Percentiles rank a stretch among this genome's conserved stretches.
Evolutionary conservation across 768 basidiomycete genomes (phyloP).

Genomic region (Amylocystis lapponica): DNA sequence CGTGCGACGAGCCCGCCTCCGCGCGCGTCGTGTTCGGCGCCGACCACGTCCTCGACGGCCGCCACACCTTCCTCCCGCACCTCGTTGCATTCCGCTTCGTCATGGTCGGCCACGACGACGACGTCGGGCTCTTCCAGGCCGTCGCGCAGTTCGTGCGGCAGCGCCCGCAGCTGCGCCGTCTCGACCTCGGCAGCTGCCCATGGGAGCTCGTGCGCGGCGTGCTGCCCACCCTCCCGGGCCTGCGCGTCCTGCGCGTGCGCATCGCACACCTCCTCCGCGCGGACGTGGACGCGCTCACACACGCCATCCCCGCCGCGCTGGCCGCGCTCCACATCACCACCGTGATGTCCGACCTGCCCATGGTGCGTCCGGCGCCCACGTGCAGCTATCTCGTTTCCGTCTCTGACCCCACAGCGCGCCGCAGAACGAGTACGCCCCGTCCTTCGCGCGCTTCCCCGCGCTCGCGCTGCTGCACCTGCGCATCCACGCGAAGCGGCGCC

Average conservation of each 20-base stretch:
- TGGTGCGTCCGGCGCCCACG: constrained; percentile 32
- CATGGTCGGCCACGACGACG: constrained; percentile 59
- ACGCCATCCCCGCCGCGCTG: constrained; percentile 35
- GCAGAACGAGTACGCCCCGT: constrained; percentile 48
- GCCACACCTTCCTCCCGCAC: constrained; percentile 57
- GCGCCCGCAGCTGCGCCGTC: constrained; percentile 41
- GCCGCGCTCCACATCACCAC: constrained; percentile 48
- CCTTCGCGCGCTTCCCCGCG: constrained; percentile 41
- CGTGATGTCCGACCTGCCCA: constrained; percentile 41
- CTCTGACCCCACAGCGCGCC: background rate
- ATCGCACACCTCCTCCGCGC: constrained; percentile 43
- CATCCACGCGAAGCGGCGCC: constrained; percentile 39
- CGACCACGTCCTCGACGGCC: constrained; percentile 53
- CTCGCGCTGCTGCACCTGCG: constrained; percentile 60
- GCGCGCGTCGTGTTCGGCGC: constrained; percentile 56
- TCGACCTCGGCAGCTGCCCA: constrained; percentile 62
- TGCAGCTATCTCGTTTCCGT: background rate
- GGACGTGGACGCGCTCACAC: constrained; percentile 27
- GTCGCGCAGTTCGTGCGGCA: constrained; percentile 49
- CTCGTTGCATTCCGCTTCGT: constrained; percentile 60
- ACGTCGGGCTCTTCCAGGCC: constrained; percentile 43
- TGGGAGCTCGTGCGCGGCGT: constrained; percentile 53
- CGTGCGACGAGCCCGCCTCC: constrained; percentile 51
- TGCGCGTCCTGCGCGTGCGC: constrained; percentile 54
- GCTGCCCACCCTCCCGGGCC: constrained; percentile 42